Base-by-base conservation (phyloP, 352 stramenopile genomes). In the Globisporangium polare region DNA sequence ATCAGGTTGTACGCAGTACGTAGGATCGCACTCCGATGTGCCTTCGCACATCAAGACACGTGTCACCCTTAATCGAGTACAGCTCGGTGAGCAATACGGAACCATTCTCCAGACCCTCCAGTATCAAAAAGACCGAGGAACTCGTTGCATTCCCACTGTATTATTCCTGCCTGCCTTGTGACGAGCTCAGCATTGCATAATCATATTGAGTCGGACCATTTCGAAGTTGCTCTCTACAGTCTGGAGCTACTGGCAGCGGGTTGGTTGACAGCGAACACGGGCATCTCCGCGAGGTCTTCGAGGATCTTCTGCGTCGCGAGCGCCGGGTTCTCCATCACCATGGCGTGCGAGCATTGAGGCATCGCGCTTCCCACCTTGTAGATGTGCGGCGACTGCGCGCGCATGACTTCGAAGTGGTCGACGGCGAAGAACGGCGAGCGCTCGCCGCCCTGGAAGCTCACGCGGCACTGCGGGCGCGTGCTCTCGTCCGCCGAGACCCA, bases 321-420 rank as follows among this genome's bases (percentile, higher is more conserved):
- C 26, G 62, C 63, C n/a, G 72, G 71, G 37, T 73, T 67, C 58
- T 83, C 72, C 27, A 80, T 57, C 13, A 83, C 67, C 59, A 75
- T 53, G 43, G 67, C 66, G 45, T 80, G 74, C 24, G 67, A 65
- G 46, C 61, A 73, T 3, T 71, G 67, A 33, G 67, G 35, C 65
- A 83, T 79, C 2, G 65, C 29, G 2, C 52, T 37, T 2, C 46
- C 47, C 4, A 79, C 46, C 27, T 49, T 70, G 61, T 81, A 81
- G 18, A 75, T 75, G 15, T 71, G 51, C 0, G 74, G 69, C 6
- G 53, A 70, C 29, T 47, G 53, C 10, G 42, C 18, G n/a, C 53
- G 22, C 9, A 74, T 66, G 8, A 42, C 49, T 22, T 71, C 63
- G 31, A 78, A 80, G 15, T 67, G 49, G 1, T 63, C 39, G 2